Evolutionary conservation across 1,139 yeast genomes (phyloP), one percentile per base, ranked within the genome.

Genomic region (Pichia sp.): DNA sequence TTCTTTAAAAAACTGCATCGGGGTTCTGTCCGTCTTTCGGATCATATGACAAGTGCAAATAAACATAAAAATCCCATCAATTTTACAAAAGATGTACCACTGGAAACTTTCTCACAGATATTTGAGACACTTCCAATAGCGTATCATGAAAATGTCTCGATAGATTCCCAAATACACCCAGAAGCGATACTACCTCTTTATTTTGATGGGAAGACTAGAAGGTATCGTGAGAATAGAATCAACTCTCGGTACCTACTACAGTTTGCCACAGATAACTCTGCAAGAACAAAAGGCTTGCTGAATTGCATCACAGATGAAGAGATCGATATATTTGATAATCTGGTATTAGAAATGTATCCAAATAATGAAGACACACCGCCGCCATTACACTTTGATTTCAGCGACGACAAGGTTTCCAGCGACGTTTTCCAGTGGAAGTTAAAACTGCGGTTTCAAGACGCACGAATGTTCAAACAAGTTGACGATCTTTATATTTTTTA

Each of bases 211-310:
- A 47, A 50, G 35, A 44, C 49, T n/a, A 46, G 42, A 27, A 42
- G 52, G 29, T 40, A 41, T 39, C 60, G 81, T 49, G 79, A 75
- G 48, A 69, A 66, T 38, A 61, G 81, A 37, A 62, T 73, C 31
- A 75, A 75, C 52, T 56, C 75, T 31, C 55, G 59, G 7, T 75
- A 75, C 45, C 62, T 76, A 33, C 59, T 71, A 37, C 58, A 71
- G 35, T 76, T 75, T 52, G 75, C 81, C 4, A 59, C 68, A 37
- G 78, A 75, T 54, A 69, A 58, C 51, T 59, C 62, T 27, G 66
- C 73, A 4, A 58, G 75, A 41, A 44, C 50, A 4, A 52, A 52
- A 9, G 65, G 65, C 4, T 38, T 38, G 4, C 53, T 62, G 0
- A 53, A 69, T 10, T 69, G 71, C 2, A 58, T 62, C 41, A 49